Conservation (phyloP, 192 early-diverging fungal genomes). For the Coemansia sp. region DNA sequence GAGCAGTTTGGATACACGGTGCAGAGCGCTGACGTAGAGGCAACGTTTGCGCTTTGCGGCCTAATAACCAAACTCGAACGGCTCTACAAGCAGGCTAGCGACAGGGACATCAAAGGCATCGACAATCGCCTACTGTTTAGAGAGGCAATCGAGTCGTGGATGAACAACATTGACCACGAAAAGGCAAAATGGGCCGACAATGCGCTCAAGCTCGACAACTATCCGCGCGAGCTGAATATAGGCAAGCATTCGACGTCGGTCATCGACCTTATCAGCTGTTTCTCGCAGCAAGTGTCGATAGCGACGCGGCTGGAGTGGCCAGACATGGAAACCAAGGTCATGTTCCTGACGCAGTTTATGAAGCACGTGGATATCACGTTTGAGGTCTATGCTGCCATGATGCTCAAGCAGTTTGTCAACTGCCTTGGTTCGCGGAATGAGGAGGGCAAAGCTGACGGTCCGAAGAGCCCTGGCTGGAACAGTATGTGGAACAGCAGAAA, state of each 20-base stretch:
- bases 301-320: slow-evolving; percentile 51
- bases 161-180: slow-evolving; percentile 42
- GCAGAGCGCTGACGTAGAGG: slow-evolving; percentile 34
- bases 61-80: slow-evolving; percentile 33
- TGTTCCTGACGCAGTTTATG: slow-evolving; percentile 52
- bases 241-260: slow-evolving; percentile 59
- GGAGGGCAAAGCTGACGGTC: slow-evolving; percentile 12
- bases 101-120: slow-evolving; percentile 16
- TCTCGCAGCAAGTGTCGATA: slow-evolving; percentile 51
- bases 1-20: slow-evolving; percentile 43
- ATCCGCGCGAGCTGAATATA: slow-evolving; percentile 30
- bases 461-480: slow-evolving; percentile 33
- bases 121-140: slow-evolving; percentile 45
- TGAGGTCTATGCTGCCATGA: slow-evolving; percentile 47
- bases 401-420: slow-evolving; percentile 48
- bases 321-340: slow-evolving; percentile 43
- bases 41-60: slow-evolving; percentile 43
- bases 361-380: slow-evolving; percentile 43
- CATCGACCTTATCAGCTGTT: slow-evolving; percentile 50
- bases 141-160: slow-evolving; percentile 32
- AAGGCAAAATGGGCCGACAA: slow-evolving; percentile 44
- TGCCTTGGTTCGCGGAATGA: slow-evolving; percentile 19
- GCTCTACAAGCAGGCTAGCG: slow-evolving; percentile 32
- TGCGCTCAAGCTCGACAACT: slow-evolving; percentile 50
- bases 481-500: slow-evolving; percentile 53